Conservation (phyloP, 129 eudicot species). For the Glebionis coronaria region DNA sequence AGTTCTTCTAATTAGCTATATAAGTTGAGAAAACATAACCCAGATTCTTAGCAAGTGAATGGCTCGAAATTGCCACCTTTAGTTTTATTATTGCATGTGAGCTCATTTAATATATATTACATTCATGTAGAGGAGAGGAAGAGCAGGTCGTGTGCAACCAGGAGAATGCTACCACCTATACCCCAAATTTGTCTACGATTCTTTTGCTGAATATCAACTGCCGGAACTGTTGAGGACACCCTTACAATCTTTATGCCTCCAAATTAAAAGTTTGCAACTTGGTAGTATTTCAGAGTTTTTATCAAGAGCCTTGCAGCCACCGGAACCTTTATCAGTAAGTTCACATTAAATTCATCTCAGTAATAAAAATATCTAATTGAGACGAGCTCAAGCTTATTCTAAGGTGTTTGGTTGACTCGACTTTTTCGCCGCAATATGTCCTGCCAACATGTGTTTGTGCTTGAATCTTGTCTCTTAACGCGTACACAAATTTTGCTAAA, state of each 20-base stretch:
- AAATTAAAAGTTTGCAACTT: conserved; percentile 85
- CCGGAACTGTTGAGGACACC: conserved; percentile 98
- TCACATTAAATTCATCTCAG: not conserved
- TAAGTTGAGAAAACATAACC: no score
- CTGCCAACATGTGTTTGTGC: conserved; percentile 7
- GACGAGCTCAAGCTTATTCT: no score
- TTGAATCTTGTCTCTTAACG: not conserved
- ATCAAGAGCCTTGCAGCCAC: conserved; percentile 88
- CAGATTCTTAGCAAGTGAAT: no score
- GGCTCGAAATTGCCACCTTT: no score
- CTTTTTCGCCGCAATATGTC: not conserved
- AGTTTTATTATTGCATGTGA: not conserved
- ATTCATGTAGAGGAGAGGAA: conserved; percentile 76
- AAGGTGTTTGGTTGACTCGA: no score
- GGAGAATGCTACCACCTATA: conserved; percentile 95
- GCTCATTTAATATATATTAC: conserved; percentile 3
- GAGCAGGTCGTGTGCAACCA: conserved; percentile 99
- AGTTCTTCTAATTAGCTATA: no score
- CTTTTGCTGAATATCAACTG: conserved; percentile 87
- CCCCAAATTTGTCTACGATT: conserved; percentile 79
- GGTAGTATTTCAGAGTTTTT: conserved; percentile 90
- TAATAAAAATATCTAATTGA: not conserved
- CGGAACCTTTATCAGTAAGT: conserved; percentile 91
- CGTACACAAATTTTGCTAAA: conserved; percentile 4
- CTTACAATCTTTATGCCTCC: conserved; percentile 87